Percentiles rank a stretch among this genome's conserved stretches.
Evolutionary conservation across 2,329 filamentous ascomycete species (phyloP).

Genomic region (Aureobasidium uvarum): DNA sequence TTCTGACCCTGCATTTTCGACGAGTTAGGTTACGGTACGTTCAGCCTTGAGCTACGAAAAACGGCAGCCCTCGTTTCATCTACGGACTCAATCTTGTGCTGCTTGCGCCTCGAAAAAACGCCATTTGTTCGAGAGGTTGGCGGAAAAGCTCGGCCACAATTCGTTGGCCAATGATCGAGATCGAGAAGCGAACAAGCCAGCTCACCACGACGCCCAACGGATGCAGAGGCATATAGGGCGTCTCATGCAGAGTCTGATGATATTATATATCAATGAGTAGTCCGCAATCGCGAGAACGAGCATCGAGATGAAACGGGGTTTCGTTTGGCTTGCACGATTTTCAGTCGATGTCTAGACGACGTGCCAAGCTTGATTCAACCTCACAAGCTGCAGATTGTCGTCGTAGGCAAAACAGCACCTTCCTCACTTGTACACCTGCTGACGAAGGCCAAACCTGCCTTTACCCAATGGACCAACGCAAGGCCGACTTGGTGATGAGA

Average conservation of each 20-base stretch:
- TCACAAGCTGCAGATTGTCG: background rate
- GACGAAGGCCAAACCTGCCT: background rate
- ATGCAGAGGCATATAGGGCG: background rate
- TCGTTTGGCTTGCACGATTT: background rate
- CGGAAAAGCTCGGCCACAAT: background rate
- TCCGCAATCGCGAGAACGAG: background rate
- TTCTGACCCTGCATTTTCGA: background rate
- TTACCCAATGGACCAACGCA: background rate
- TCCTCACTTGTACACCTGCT: background rate
- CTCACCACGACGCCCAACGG: background rate
- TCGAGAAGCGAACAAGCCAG: background rate
- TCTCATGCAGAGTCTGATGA: background rate
- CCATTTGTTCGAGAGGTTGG: background rate
- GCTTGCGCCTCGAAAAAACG: background rate
- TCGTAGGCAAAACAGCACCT: background rate
- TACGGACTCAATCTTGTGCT: background rate
- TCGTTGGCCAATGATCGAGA: background rate
- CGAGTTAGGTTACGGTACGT: background rate
- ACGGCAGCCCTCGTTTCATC: conserved; percentile 12
- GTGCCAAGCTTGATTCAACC: background rate
- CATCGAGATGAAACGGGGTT: background rate
- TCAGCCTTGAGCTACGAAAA: background rate
- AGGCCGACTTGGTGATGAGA: background rate
- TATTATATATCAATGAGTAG: too few relatives aligned
- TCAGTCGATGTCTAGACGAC: background rate